These are phyloP conservation scores for Podospora pseudopauciseta DNA, from an alignment of 495 filamentous ascomycete species.

Conservation along the genomic window DNA sequence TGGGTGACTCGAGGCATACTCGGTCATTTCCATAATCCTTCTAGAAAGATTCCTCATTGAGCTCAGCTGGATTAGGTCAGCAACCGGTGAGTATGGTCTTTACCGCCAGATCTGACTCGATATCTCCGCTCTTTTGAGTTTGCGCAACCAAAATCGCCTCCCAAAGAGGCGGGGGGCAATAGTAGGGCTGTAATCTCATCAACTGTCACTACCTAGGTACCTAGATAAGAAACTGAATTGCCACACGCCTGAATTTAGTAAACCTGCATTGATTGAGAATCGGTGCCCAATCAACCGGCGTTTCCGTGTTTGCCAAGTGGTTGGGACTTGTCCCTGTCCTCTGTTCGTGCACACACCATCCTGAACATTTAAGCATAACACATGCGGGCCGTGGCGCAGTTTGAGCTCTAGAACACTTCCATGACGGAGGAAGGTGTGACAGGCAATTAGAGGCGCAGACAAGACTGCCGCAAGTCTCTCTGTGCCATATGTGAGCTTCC, in stretches of 20 bases:
- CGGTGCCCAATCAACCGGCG: not conserved
- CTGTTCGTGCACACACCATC: not conserved
- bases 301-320: not conserved
- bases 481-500: no score
- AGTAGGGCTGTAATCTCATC: not conserved
- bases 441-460: no score
- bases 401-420: not conserved
- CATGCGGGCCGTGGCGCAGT: not conserved
- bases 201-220: not conserved
- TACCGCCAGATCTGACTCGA: not conserved
- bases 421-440: no score
- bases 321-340: not conserved
- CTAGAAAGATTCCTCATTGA: not conserved
- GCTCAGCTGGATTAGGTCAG: not conserved
- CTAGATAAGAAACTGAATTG: no score
- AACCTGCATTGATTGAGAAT: not conserved
- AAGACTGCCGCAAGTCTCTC: no score
- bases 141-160: not conserved
- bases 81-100: not conserved
- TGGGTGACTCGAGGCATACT: not conserved
- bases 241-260: not conserved
- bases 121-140: not conserved
- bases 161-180: not conserved
- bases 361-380: not conserved
- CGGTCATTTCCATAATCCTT: not conserved